phyloP scores from a whole-genome alignment of 164 flowering plant genomes.

The Hamamelis virginiana region DNA sequence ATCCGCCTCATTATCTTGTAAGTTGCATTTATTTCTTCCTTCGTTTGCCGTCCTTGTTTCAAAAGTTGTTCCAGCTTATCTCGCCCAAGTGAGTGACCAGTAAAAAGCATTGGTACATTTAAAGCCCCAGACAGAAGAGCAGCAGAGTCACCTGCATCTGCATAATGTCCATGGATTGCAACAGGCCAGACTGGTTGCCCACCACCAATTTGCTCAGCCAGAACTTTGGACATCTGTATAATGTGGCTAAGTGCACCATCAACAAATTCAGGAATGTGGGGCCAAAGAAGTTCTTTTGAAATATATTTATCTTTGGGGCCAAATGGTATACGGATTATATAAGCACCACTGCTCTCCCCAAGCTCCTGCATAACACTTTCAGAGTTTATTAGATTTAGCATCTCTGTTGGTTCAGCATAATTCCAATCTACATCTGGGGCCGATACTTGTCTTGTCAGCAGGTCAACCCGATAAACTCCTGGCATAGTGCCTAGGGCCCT shows the following conservation, averaged over 20 bases:
- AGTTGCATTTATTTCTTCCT: conserved; percentile 64
- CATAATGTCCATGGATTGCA: conserved; percentile 83
- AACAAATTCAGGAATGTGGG: conserved; percentile 72
- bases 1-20: conserved; percentile 80
- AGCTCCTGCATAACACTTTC: conserved; percentile 40
- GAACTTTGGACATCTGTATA: conserved; percentile 66
- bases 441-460: conserved; percentile 67
- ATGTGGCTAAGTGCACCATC: conserved; percentile 77
- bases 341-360: conserved; percentile 79
- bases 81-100: conserved; percentile 78
- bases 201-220: conserved; percentile 67
- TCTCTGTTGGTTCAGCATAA: conserved; percentile 77
- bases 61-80: conserved; percentile 75
- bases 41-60: conserved; percentile 68
- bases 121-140: conserved; percentile 70
- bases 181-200: conserved; percentile 76
- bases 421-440: conserved; percentile 76
- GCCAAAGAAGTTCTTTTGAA: conserved; percentile 73
- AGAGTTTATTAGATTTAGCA: conserved; percentile 40
- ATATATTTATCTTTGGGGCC: conserved; percentile 73
- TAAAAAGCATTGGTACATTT: conserved; percentile 71
- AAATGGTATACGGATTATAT: conserved; percentile 75
- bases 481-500: conserved; percentile 73
- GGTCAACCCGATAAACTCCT: conserved; percentile 77
- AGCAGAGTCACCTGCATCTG: conserved; percentile 84